Evolutionary conservation across 352 stramenopile species (phyloP).

Genomic region (Globisporangium spinosum): DNA sequence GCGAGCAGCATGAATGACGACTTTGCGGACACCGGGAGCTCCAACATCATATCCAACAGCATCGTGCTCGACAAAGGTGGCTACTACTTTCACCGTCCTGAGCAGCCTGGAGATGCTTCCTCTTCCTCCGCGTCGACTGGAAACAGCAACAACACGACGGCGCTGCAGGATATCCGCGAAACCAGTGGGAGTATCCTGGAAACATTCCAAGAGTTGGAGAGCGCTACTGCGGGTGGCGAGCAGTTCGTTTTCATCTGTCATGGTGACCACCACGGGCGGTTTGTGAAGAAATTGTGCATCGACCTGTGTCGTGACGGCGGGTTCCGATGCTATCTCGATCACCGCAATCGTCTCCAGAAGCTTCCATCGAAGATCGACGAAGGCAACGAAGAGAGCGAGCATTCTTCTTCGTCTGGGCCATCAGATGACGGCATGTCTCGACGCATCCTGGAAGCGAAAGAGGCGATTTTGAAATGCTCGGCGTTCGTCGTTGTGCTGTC

Average conservation of each 20-base stretch:
- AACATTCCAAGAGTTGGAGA: slow-evolving; percentile 48
- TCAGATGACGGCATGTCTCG: slow-evolving; percentile 54
- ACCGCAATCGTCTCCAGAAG: slow-evolving; percentile 28
- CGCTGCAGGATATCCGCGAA: slow-evolving; percentile 18
- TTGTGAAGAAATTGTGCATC: slow-evolving; percentile 66
- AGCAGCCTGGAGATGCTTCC: slow-evolving; percentile 12
- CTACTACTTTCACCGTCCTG: slow-evolving; percentile 65
- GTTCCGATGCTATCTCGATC: slow-evolving; percentile 68
- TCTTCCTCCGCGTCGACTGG: not conserved
- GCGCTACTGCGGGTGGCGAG: slow-evolving; percentile 46
- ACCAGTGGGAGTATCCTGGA: slow-evolving; percentile 57
- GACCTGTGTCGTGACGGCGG: slow-evolving; percentile 64
- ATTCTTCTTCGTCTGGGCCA: slow-evolving; percentile 10
- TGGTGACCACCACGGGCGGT: slow-evolving; percentile 65
- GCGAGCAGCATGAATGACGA: slow-evolving; percentile 49
- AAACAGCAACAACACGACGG: slow-evolving; percentile 15
- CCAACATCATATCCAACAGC: slow-evolving; percentile 46
- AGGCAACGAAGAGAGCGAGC: slow-evolving; percentile 22
- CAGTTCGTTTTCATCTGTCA: slow-evolving; percentile 87
- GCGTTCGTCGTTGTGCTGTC: slow-evolving; percentile 71
- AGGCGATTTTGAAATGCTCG: slow-evolving; percentile 81
- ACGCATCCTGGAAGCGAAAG: slow-evolving; percentile 77
- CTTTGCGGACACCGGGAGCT: slow-evolving; percentile 22
- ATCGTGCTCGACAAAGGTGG: slow-evolving; percentile 61
- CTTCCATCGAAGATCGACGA: slow-evolving; percentile 19